Evolutionary conservation across 768 basidiomycete genomes (phyloP).

Genomic region (Termitomyces sp.): DNA sequence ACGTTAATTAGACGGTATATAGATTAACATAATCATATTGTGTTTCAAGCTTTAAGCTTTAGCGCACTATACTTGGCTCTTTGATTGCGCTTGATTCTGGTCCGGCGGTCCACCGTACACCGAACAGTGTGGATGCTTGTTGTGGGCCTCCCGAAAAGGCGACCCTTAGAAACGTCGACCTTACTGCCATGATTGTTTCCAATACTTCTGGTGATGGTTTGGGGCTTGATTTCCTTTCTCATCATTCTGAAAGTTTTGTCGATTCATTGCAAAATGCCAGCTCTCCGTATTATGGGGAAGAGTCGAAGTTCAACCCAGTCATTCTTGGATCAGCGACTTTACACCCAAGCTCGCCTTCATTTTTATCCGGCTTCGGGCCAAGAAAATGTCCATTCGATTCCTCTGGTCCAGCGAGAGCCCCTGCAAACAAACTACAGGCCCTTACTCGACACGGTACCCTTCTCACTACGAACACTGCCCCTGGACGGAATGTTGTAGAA

Average conservation of each 20-base stretch:
- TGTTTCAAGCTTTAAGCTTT: too few relatives aligned
- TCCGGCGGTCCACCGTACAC: too few relatives aligned
- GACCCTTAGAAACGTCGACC: too few relatives aligned
- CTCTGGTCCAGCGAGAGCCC: background rate
- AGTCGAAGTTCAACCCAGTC: background rate
- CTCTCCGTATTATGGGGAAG: background rate
- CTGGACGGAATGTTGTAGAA: slow-evolving; percentile 47
- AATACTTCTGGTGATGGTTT: background rate
- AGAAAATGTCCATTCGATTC: background rate
- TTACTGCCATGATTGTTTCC: background rate
- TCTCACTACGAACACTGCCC: slow-evolving; percentile 16
- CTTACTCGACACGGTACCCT: background rate
- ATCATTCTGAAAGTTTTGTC: background rate
- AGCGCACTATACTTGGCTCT: too few relatives aligned
- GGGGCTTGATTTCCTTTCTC: background rate
- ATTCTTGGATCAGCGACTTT: background rate
- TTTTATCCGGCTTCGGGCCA: background rate
- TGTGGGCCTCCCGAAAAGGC: too few relatives aligned
- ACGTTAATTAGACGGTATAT: too few relatives aligned
- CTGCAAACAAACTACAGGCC: background rate
- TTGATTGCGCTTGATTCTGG: too few relatives aligned
- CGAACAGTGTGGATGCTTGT: too few relatives aligned
- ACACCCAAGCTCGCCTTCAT: background rate
- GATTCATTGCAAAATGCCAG: background rate
- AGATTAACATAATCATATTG: too few relatives aligned